Evolutionary conservation across 2,329 filamentous ascomycete genomes (phyloP), one percentile per base, ranked within the genome.

Genomic region (Botrytis deweyae): DNA sequence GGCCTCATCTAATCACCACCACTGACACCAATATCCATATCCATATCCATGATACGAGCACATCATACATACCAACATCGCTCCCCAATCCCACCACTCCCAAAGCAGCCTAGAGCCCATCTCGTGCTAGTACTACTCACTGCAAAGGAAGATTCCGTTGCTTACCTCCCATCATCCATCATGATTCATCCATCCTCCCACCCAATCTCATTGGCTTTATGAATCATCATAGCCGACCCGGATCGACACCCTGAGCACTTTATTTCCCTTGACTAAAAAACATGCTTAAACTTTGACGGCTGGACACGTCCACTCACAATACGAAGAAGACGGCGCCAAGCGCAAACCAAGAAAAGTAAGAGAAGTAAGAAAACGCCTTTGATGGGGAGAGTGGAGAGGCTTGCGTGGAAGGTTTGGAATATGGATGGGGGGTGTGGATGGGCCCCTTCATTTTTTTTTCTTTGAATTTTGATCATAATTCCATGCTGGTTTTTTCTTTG

Each of bases 231-330:
- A 67, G 44, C 64, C 64, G 44, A 67, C 22, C 33, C 14, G 33
- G 64, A 67, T 67, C 64, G 33, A 67, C 64, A 42, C 16, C n/a
- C 36, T 64, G n/a, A 20, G 25, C 36, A 67, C 44, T 67, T 25
- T 52, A 67, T 40, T 29, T 52, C 12, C 64, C 64, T 38, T 20
- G 1, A n/a, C 44, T 67, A 67, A 67, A 67, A 67, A 67, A 67
- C 64, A 67, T 67, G 64, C 64, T 67, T 67, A 67, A 67, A 67
- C 44, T 67, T 67, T 67, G 64, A 67, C 33, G 64, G 33, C 64
- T 52, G 44, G 7, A 38, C 22, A 52, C 16, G 29, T 10, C 64
- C 64, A 67, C 64, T 67, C 44, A 67, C 8, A 8, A 67, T 67
- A 55, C 46, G 46, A 67, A 36, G 33, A 40, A 29, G 36, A 55